These are phyloP conservation scores for Cyphellophora attinorum DNA, from an alignment of 2,329 filamentous ascomycete genomes.

Conservation along the genomic window DNA sequence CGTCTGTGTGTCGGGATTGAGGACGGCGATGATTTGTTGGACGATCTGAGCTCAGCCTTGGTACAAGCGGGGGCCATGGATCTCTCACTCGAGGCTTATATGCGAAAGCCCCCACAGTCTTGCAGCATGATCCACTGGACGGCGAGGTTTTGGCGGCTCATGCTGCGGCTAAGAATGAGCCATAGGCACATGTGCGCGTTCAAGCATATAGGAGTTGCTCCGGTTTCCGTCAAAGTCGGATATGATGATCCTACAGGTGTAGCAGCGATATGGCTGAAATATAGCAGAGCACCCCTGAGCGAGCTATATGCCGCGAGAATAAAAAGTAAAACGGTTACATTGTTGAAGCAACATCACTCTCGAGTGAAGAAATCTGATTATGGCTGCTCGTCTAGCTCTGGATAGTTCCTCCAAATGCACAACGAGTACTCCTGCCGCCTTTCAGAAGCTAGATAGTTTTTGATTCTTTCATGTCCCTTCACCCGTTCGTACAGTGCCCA, in stretches of 20 bases:
- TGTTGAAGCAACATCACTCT: neutral
- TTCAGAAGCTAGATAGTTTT: conserved; percentile 58
- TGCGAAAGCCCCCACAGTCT: conserved; percentile 34
- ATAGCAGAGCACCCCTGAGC: too few relatives aligned
- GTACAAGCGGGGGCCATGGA: conserved; percentile 91
- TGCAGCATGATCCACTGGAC: conserved; percentile 11
- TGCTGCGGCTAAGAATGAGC: conserved; percentile 16
- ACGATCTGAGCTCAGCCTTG: conserved; percentile 81
- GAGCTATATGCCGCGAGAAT: too few relatives aligned
- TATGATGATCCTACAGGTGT: neutral
- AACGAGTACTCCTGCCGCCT: conserved; percentile 51
- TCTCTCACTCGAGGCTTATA: conserved; percentile 76
- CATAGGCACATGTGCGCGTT: conserved; percentile 9
- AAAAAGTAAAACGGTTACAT: neutral
- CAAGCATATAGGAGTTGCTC: too few relatives aligned
- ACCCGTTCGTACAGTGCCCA: conserved; percentile 57
- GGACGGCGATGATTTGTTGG: conserved; percentile 81
- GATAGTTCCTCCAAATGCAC: conserved; percentile 64
- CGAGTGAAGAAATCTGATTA: neutral
- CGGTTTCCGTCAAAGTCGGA: neutral
- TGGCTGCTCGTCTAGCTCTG: conserved; percentile 53
- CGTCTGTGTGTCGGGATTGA: conserved; percentile 94
- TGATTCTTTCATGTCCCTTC: conserved; percentile 53
- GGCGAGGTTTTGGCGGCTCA: conserved; percentile 14
- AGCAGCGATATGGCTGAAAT: too few relatives aligned